A percentile compares a stretch with the other conserved stretches of the same genome.
These are phyloP conservation scores for Henckelia pumila DNA, from an alignment of 257 asterid genomes.

Conservation along the genomic window DNA sequence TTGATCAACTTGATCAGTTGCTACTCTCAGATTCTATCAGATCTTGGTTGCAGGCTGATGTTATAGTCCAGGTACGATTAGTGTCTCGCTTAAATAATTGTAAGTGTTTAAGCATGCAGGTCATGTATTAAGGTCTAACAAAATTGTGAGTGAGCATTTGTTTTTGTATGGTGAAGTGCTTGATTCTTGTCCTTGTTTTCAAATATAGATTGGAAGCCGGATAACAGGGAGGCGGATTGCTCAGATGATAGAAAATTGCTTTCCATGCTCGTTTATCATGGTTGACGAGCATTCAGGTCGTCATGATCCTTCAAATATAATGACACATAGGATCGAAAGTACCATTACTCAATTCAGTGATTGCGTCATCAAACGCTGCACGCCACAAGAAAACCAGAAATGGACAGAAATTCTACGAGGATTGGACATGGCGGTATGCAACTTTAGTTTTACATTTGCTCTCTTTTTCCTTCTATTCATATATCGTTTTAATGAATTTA, in stretches of 20 bases:
- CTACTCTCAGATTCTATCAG: conserved; percentile 70
- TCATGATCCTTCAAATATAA: conserved; percentile 84
- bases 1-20: conserved; percentile 91
- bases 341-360: conserved; percentile 53
- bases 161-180: conserved; percentile 4
- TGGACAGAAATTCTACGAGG: conserved; percentile 53
- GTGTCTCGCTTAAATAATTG: not conserved
- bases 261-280: conserved; percentile 76
- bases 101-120: not conserved
- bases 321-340: conserved; percentile 77
- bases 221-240: conserved; percentile 80
- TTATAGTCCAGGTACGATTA: conserved; percentile 69
- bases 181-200: conserved; percentile 21
- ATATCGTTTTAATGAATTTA: conserved; percentile 19
- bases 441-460: conserved; percentile 1
- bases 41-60: conserved; percentile 76
- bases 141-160: not conserved
- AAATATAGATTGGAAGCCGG: conserved; percentile 84
- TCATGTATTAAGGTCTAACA: not conserved
- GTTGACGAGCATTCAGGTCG: conserved; percentile 93
- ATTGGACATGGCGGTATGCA: conserved; percentile 70
- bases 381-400: conserved; percentile 39
- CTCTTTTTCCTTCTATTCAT: not conserved
- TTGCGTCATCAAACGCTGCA: conserved; percentile 45
- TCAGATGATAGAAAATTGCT: conserved; percentile 66